Conservation (phyloP, 2,329 filamentous ascomycete genomes). For the Calonectria multiphialidica region DNA sequence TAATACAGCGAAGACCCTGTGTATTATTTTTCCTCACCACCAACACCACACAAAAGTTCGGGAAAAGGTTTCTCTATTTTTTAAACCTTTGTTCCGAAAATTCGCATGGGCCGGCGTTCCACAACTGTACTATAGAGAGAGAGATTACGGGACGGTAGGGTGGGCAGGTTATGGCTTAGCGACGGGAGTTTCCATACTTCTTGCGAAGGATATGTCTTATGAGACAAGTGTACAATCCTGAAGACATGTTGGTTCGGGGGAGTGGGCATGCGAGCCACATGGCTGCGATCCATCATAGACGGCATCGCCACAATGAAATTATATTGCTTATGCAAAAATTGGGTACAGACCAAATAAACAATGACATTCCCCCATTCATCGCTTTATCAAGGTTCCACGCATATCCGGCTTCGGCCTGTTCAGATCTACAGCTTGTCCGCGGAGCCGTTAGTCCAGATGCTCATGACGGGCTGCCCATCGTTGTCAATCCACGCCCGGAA, state of each 20-base stretch:
- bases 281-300: slow-evolving; percentile 24
- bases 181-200: slow-evolving; percentile 37
- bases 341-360: slow-evolving; percentile 40
- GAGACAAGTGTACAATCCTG: slow-evolving; percentile 35
- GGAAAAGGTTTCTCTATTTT: slow-evolving; percentile 27
- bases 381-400: background rate
- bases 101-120: slow-evolving; percentile 50
- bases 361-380: slow-evolving; percentile 39
- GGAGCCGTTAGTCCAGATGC: slow-evolving; percentile 51
- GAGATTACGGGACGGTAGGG: slow-evolving; percentile 28
- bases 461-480: slow-evolving; percentile 66
- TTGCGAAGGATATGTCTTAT: slow-evolving; percentile 31
- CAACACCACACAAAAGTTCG: slow-evolving; percentile 29
- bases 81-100: slow-evolving; percentile 30
- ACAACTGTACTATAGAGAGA: slow-evolving; percentile 46
- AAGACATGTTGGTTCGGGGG: background rate
- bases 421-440: slow-evolving; percentile 33
- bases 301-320: slow-evolving; percentile 16
- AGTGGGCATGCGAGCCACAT: slow-evolving; percentile 5
- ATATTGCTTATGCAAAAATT: slow-evolving; percentile 25
- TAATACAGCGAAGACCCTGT: slow-evolving; percentile 24
- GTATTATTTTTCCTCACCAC: slow-evolving; percentile 30
- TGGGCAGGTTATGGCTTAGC: slow-evolving; percentile 40
- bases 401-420: background rate
- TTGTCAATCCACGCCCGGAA: slow-evolving; percentile 83